Evolutionary conservation across 2,329 filamentous ascomycete genomes (phyloP), one percentile per base, ranked within the genome.

Genomic region (Aspergillus texensis): DNA sequence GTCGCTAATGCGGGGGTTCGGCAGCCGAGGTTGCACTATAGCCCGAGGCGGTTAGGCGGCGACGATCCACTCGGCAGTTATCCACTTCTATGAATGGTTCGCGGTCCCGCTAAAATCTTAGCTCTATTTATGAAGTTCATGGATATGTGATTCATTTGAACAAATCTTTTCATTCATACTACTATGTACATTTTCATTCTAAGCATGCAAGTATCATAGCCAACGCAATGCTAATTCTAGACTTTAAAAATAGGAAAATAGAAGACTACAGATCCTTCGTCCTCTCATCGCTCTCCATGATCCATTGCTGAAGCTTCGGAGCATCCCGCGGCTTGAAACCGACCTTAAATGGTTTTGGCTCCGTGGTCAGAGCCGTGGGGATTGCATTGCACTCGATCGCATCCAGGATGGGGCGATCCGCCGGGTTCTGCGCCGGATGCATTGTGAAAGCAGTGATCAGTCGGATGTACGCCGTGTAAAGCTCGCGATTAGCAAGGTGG

Each of bases 281-380:
- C 67, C 83, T 78, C 65, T 83, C 82, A 41, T 86, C 83, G 30
- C 83, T 84, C 63, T 77, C 81, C 0, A 70, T 72, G 67, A 88
- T 84, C 86, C 86, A 89, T 67, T 76, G 65, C 69, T 81, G 75
- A 64, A 88, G 65, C 67, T 72, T 75, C 45, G 66, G 72, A 65
- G 78, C 75, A 68, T 86, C 77, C 46, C 87, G 78, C 4, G 83
- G 78, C 65, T 75, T 78, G 61, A 88, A 82, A 0, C 85, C 82
- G 54, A 86, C 80, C 76, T 88, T 88, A 75, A 89, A 89, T 1
- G 84, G 84, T 75, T 86, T 88, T 0, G 87, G 87, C 67, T 89
- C 86, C 2, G 85, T 85, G 0, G 86, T 88, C 73, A 89, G 73
- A 10, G 84, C 82, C 0, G 87, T 89, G 0, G 86, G 82, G 24